phyloP scores from a whole-genome alignment of 1,139 yeast genomes.

The Hanseniaspora sp. region DNA sequence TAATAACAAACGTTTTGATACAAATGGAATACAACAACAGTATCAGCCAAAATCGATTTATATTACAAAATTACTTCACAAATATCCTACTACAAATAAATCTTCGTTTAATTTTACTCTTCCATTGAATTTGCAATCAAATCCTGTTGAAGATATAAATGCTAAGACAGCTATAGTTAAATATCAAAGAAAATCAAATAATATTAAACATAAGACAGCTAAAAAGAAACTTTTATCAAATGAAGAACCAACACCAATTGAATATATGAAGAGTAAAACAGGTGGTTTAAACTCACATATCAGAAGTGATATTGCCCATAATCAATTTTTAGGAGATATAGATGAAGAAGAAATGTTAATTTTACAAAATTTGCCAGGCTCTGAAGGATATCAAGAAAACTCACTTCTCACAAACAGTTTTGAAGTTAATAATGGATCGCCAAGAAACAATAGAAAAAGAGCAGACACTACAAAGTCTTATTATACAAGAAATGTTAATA shows the following conservation, averaged over 20 bases:
- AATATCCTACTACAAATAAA: slow-evolving; percentile 27
- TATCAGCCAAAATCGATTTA: slow-evolving; percentile 27
- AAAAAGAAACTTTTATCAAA: slow-evolving; percentile 28
- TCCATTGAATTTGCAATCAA: slow-evolving; percentile 21
- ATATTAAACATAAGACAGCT: slow-evolving; percentile 31
- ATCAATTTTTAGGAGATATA: slow-evolving; percentile 18
- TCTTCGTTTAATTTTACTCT: slow-evolving; percentile 28
- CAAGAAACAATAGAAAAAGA: slow-evolving; percentile 19
- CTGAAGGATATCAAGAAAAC: slow-evolving; percentile 30
- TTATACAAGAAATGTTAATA: slow-evolving; percentile 25
- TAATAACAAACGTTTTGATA: neutral
- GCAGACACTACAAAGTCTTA: slow-evolving; percentile 28
- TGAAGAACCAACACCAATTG: slow-evolving; percentile 27
- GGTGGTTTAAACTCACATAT: slow-evolving; percentile 16
- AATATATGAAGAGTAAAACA: slow-evolving; percentile 16
- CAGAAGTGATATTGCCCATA: slow-evolving; percentile 17
- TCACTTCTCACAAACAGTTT: slow-evolving; percentile 22
- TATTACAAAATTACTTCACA: slow-evolving; percentile 29
- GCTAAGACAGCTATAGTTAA: slow-evolving; percentile 15
- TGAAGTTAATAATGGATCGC: neutral
- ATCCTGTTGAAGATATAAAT: slow-evolving; percentile 13
- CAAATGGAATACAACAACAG: slow-evolving; percentile 24
- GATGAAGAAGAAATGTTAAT: slow-evolving; percentile 19
- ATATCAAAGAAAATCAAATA: slow-evolving; percentile 28
- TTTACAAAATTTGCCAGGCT: slow-evolving; percentile 29